Conservation (phyloP, 345 rosid genomes). For the Linum trigynum region DNA sequence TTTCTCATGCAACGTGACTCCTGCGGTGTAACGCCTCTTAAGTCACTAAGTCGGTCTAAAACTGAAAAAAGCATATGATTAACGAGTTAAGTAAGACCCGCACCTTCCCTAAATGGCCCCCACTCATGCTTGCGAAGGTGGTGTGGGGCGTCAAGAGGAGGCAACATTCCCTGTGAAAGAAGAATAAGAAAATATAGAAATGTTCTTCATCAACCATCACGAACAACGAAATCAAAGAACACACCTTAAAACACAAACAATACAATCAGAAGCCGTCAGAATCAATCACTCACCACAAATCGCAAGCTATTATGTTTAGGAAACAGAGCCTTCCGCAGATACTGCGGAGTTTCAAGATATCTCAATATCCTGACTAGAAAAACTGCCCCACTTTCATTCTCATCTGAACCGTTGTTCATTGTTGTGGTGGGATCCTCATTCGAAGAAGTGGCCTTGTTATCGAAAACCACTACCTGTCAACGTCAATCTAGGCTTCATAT, state of each 20-base stretch:
- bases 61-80: neutral
- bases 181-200: neutral
- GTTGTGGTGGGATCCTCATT: conserved; percentile 20
- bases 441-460: conserved; percentile 35
- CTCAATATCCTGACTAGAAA: conserved; percentile 71
- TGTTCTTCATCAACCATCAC: neutral
- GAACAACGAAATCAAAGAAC: neutral
- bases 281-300: conserved; percentile 53
- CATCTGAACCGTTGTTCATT: conserved; percentile 27
- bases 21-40: conserved; percentile 26
- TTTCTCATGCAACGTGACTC: conserved; percentile 58
- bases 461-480: conserved; percentile 77
- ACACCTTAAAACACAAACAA: neutral
- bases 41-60: conserved; percentile 7
- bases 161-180: conserved; percentile 65
- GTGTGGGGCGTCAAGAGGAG: conserved; percentile 97
- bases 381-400: conserved; percentile 59
- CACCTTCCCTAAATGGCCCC: conserved; percentile 85
- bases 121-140: conserved; percentile 96
- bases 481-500: neutral
- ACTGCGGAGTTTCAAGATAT: conserved; percentile 91
- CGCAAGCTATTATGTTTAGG: conserved; percentile 68
- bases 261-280: neutral
- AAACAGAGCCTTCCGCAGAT: conserved; percentile 73
- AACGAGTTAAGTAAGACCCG: neutral